Percentiles rank a stretch among this genome's conserved stretches.
Evolutionary conservation across 2,329 filamentous ascomycete genomes (phyloP).

Genomic region (Sclerotinia borealis): DNA sequence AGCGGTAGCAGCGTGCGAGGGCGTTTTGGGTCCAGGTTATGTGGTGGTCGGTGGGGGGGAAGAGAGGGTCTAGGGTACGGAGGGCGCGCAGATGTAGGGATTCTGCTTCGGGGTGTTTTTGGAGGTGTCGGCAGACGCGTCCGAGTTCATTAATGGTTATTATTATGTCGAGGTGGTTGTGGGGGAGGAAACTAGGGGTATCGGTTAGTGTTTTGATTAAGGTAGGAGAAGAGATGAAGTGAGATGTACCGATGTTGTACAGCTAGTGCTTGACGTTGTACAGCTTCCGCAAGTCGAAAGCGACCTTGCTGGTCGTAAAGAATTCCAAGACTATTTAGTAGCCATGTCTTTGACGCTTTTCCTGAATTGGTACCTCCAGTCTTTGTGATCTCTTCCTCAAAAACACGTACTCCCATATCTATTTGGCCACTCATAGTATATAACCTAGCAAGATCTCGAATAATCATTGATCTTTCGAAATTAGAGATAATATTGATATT

Average conservation of each 20-base stretch:
- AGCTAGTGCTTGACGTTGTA: slow-evolving; percentile 10
- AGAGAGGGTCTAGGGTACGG: neutral
- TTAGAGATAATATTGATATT: slow-evolving; percentile 7
- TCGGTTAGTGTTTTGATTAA: neutral
- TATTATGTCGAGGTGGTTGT: slow-evolving; percentile 9
- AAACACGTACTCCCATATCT: slow-evolving; percentile 4
- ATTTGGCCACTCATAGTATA: slow-evolving; percentile 12
- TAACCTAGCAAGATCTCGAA: slow-evolving; percentile 6
- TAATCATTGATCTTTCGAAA: slow-evolving; percentile 11
- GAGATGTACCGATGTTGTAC: slow-evolving; percentile 4
- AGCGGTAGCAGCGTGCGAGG: slow-evolving; percentile 5
- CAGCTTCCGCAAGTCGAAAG: slow-evolving; percentile 7
- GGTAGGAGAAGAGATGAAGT: no score
- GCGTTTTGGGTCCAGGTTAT: slow-evolving; percentile 12
- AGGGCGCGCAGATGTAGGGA: slow-evolving; percentile 3
- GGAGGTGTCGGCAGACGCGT: slow-evolving; percentile 3
- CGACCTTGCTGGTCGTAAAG: slow-evolving; percentile 13
- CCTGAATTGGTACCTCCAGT: slow-evolving; percentile 10
- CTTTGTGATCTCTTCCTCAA: slow-evolving; percentile 11
- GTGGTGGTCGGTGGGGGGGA: slow-evolving; percentile 5
- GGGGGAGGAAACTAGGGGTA: neutral
- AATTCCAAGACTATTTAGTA: slow-evolving; percentile 10
- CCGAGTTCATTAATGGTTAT: slow-evolving; percentile 13
- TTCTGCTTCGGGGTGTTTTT: slow-evolving; percentile 9
- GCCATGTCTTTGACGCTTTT: slow-evolving; percentile 8